phyloP scores from a whole-genome alignment of 2,329 filamentous ascomycete species.

The Sporothrix curviconia region DNA sequence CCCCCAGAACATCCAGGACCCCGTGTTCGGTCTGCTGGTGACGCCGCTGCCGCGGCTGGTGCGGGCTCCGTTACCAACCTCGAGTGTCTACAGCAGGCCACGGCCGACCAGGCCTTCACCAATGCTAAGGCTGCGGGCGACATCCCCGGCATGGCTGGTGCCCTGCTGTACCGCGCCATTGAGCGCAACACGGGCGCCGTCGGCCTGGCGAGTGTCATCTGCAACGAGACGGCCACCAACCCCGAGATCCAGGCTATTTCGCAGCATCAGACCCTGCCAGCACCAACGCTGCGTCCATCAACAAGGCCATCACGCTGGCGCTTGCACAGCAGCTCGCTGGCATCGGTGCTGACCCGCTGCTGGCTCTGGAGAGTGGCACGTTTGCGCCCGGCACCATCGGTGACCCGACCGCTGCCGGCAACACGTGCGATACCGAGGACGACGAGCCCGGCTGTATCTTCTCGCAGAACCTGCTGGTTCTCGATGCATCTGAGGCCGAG shows the following conservation, averaged over 20 bases:
- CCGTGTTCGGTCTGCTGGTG: slow-evolving; percentile 45
- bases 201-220: slow-evolving; percentile 50
- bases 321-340: slow-evolving; percentile 53
- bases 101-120: slow-evolving; percentile 55
- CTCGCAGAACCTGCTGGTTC: slow-evolving; percentile 45
- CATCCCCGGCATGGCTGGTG: slow-evolving; percentile 44
- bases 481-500: slow-evolving; percentile 47
- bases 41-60: slow-evolving; percentile 31
- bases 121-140: slow-evolving; percentile 51
- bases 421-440: slow-evolving; percentile 45
- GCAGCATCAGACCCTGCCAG: slow-evolving; percentile 65
- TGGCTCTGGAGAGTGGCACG: slow-evolving; percentile 56
- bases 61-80: slow-evolving; percentile 33
- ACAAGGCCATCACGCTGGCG: slow-evolving; percentile 55
- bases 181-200: slow-evolving; percentile 57
- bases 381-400: slow-evolving; percentile 49
- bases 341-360: slow-evolving; percentile 55
- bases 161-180: slow-evolving; percentile 46
- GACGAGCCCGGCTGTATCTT: slow-evolving; percentile 52
- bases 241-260: slow-evolving; percentile 57
- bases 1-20: slow-evolving; percentile 39
- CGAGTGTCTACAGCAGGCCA: slow-evolving; percentile 53
- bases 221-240: slow-evolving; percentile 50
- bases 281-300: slow-evolving; percentile 41
- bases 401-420: slow-evolving; percentile 39